These are phyloP conservation scores for Tanacetum coccineum DNA, from an alignment of 129 eudicot species.

Conservation along the genomic window DNA sequence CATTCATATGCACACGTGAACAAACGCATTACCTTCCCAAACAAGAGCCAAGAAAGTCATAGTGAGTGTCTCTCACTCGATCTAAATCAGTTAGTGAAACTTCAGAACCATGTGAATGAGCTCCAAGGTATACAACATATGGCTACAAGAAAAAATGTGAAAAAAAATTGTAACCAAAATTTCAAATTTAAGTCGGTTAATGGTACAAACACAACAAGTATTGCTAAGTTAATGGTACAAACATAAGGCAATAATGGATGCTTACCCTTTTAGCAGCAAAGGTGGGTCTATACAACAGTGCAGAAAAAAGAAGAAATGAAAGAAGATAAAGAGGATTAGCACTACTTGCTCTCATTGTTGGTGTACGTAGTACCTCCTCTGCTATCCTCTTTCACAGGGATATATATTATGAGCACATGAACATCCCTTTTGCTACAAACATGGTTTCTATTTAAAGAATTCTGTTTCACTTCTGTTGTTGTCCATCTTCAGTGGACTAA, in stretches of 20 bases:
- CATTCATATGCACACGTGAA: constrained; percentile 12
- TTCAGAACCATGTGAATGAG: constrained; percentile 59
- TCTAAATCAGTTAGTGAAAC: constrained; percentile 45
- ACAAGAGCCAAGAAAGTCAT: constrained; percentile 73
- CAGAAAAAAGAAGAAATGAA: constrained; percentile 33
- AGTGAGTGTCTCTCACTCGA: constrained; percentile 58
- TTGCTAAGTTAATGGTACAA: background rate
- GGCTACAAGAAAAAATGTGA: constrained; percentile 31
- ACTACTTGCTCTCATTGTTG: constrained; percentile 38
- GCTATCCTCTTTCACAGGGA: constrained; percentile 13
- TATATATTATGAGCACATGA: constrained; percentile 25
- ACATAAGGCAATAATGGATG: constrained; percentile 22
- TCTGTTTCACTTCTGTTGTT: constrained; percentile 19
- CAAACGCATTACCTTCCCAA: constrained; percentile 67
- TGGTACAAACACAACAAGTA: constrained; percentile 19
- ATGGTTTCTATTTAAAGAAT: constrained; percentile 41
- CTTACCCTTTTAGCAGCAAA: constrained; percentile 65
- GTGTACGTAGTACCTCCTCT: constrained; percentile 19
- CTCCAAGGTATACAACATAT: constrained; percentile 86
- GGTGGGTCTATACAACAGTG: constrained; percentile 58
- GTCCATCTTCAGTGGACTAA: constrained; percentile 32
- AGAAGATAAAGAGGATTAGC: constrained; percentile 46
- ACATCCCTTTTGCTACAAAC: constrained; percentile 33
- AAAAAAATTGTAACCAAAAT: background rate
- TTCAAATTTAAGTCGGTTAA: background rate